These are phyloP conservation scores for Rhododendron mucronatum DNA, from an alignment of 148 eudicot species.

Conservation along the genomic window DNA sequence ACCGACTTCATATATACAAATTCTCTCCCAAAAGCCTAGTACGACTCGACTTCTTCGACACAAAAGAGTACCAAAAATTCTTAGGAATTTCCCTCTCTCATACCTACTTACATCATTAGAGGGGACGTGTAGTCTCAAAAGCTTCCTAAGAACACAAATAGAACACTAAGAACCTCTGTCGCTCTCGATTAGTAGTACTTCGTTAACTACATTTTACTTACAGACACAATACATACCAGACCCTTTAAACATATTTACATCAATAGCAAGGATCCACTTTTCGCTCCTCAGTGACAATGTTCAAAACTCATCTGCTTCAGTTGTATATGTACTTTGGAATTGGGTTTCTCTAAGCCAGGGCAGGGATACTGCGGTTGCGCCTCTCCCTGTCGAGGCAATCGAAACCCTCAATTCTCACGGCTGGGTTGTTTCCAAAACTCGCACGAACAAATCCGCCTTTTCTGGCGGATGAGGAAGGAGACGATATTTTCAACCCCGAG, in stretches of 20 bases:
- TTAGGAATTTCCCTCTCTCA: background rate
- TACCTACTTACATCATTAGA: conserved; percentile 11
- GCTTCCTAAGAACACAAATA: background rate
- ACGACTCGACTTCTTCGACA: background rate
- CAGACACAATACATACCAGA: conserved; percentile 30
- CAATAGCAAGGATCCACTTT: conserved; percentile 15
- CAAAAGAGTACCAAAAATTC: background rate
- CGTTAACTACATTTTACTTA: conserved; percentile 28
- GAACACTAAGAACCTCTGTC: background rate
- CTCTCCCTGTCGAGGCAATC: conserved; percentile 90
- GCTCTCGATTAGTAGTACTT: background rate
- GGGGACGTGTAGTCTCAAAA: background rate
- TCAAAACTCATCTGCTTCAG: conserved; percentile 22
- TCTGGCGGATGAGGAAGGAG: conserved; percentile 59
- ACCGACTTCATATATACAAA: conserved; percentile 6
- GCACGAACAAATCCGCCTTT: conserved; percentile 65
- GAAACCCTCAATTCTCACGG: conserved; percentile 86
- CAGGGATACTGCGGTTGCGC: conserved; percentile 85
- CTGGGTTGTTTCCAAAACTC: conserved; percentile 79
- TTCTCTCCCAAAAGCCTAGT: background rate
- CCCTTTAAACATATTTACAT: conserved; percentile 44
- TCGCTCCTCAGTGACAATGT: conserved; percentile 21
- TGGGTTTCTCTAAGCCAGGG: conserved; percentile 55
- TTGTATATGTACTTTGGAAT: conserved; percentile 7
- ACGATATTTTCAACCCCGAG: conserved; percentile 35